Conservation (phyloP, 2,329 filamentous ascomycete species). For the Claviceps purpurea region DNA sequence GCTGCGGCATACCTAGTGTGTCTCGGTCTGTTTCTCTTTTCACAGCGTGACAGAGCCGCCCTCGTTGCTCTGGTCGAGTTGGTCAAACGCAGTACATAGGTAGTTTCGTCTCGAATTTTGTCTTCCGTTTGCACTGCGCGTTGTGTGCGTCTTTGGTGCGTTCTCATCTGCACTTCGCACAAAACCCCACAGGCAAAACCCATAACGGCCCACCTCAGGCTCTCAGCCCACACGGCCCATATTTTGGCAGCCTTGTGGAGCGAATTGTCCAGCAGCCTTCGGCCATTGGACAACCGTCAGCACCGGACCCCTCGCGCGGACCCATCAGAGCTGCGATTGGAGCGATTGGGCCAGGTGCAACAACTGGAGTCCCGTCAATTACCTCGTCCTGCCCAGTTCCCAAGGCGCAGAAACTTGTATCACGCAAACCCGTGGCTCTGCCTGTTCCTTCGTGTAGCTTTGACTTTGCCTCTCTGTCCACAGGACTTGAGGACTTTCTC, state of each 20-base stretch:
- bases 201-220: background rate
- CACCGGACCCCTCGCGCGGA: background rate
- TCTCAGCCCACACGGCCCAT: background rate
- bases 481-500: conserved; percentile 5
- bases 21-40: background rate
- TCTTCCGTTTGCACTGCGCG: background rate
- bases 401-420: conserved; percentile 11
- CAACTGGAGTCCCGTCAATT: conserved; percentile 4
- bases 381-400: conserved; percentile 6
- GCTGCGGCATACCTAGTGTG: background rate
- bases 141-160: too few species aligned
- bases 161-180: too few species aligned
- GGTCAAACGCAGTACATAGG: background rate
- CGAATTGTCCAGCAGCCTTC: background rate
- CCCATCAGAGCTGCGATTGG: background rate
- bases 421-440: conserved; percentile 12
- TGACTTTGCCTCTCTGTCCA: conserved; percentile 8
- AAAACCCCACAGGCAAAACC: too few species aligned
- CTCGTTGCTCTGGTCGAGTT: background rate
- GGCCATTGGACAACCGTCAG: background rate
- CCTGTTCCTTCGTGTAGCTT: conserved; percentile 10
- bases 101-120: background rate
- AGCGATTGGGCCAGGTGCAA: background rate
- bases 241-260: background rate
- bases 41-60: too few species aligned